These are phyloP conservation scores for Dactylorhiza incarnata DNA, from an alignment of 106 monocot species.

Conservation along the genomic window DNA sequence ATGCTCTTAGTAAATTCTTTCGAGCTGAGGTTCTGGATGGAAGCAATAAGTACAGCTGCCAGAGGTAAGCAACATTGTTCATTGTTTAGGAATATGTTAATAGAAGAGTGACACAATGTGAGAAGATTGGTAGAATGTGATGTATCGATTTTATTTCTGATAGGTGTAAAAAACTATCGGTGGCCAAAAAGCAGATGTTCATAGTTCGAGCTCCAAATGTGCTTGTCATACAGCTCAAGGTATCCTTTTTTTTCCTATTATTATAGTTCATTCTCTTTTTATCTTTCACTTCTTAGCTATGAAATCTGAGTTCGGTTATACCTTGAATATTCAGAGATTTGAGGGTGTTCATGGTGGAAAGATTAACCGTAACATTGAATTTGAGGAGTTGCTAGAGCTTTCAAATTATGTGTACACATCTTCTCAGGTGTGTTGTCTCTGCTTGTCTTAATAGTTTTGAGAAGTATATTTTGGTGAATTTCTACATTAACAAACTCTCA, in stretches of 20 bases:
- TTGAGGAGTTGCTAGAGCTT: conserved; percentile 68
- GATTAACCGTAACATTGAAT: conserved; percentile 78
- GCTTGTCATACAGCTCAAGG: conserved; percentile 95
- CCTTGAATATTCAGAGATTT: conserved; percentile 54
- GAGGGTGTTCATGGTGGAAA: conserved; percentile 80
- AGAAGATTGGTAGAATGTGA: not conserved
- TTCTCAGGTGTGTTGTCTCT: conserved; percentile 41
- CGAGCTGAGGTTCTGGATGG: conserved; percentile 78
- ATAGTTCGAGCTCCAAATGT: conserved; percentile 81
- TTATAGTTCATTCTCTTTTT: conserved; percentile 4
- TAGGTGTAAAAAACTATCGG: conserved; percentile 84
- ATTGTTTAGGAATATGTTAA: not conserved
- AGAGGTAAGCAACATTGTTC: conserved; percentile 34
- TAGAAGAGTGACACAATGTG: not conserved
- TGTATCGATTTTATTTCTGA: not conserved
- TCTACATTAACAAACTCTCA: not conserved
- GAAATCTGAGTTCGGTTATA: conserved; percentile 5
- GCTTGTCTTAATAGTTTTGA: not conserved
- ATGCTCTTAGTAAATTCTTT: conserved; percentile 78
- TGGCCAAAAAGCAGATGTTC: conserved; percentile 87
- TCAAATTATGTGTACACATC: conserved; percentile 67
- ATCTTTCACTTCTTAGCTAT: not conserved
- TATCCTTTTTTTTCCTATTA: conserved; percentile 15
- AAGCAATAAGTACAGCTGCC: conserved; percentile 78
- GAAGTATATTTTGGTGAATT: conserved; percentile 2